Conservation (phyloP, 352 stramenopile genomes). For the Phytopythium aichiense region DNA sequence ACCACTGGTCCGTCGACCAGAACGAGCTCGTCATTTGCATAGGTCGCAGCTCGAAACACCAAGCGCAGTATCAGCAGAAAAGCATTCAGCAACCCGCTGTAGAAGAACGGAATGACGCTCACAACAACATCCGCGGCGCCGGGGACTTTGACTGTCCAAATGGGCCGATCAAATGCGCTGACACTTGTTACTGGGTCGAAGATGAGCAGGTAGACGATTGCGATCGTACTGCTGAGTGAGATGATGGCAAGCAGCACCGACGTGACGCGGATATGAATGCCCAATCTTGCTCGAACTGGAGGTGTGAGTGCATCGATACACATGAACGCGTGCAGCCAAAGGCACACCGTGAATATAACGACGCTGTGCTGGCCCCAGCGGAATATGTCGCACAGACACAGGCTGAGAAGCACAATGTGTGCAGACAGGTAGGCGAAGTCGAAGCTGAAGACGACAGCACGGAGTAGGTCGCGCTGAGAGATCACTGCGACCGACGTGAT, state of each 20-base stretch:
- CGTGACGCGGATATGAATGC: background rate
- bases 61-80: background rate
- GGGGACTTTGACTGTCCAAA: background rate
- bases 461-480: background rate
- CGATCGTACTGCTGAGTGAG: background rate
- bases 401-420: background rate
- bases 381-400: conserved; percentile 2
- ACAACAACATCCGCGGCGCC: background rate
- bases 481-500: background rate
- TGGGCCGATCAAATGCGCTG: background rate
- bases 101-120: conserved; percentile 3
- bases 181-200: background rate
- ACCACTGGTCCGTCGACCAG: conserved; percentile 1
- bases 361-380: background rate
- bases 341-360: background rate
- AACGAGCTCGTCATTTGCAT: background rate
- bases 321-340: background rate
- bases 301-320: background rate
- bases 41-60: background rate
- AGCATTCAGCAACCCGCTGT: background rate
- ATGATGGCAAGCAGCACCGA: background rate
- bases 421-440: conserved; percentile 1
- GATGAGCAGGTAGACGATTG: conserved; percentile 2
- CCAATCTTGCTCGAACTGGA: background rate
- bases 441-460: background rate